Evolutionary conservation across 129 eudicot genomes (phyloP), one percentile per base, ranked within the genome.

Genomic region (Tagetes patula): DNA sequence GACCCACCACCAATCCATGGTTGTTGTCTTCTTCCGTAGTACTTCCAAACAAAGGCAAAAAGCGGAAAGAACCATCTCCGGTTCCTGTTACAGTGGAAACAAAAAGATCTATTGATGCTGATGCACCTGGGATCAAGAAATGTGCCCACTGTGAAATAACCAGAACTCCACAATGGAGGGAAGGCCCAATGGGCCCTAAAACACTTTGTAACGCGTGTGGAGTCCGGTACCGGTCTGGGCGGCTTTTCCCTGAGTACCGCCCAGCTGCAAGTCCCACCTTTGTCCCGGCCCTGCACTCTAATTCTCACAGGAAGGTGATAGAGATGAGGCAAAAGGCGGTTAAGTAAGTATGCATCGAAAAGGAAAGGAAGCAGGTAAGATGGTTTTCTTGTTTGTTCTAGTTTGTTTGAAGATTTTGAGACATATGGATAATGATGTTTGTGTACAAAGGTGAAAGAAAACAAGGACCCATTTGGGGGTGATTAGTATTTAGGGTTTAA

Each of bases 201-300:
- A 87, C 96, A 13, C 87, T 90, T 39, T 90, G 96, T 81, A 90
- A 90, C 61, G 96, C 96, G 0, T 90, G 96, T 80, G 96, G 96
- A 14, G 95, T 90, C 69, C 86, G 95, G 3, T 87, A 87, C 78
- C 84, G 93, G 10, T 83, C 95, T 4, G 91, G 95, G 3, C 89
- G 95, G 6, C 87, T 90, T 77, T 85, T 70, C 56, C 96, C 96
- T 0, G 96, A 90, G 82, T 90, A 90, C 76, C 91, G 96, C 3
- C 96, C 96, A 0, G 91, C 91, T 31, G 91, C 95, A 48, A 90
- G 96, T 56, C 96, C 95, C 1, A 87, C 97, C 0, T 91, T 91
- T 75, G 86, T 82, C 42, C 95, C 91, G 2, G 73, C 85, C 3
- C 69, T 82, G 78, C 96, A 87, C 85, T 90, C 96, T 40, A 90